A percentile compares a stretch with the other conserved stretches of the same genome.
Conservation (phyloP, 169 alveolate species). For the Babesia sp. region DNA sequence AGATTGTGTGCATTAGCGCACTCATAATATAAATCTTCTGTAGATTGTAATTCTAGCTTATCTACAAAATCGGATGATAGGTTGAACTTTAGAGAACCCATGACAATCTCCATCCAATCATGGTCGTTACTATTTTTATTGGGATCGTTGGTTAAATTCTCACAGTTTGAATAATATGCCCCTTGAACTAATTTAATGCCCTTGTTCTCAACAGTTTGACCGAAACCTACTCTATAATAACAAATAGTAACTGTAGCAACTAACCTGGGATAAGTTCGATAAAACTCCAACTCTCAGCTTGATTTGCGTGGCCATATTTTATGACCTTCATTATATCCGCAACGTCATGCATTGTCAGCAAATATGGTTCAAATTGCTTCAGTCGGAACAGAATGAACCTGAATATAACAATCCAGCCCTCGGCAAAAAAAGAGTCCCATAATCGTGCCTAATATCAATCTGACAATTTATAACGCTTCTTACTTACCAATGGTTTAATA, state of each 20-base stretch:
- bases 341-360: constrained; percentile 59
- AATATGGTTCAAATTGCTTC: constrained; percentile 57
- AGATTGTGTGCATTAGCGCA: constrained; percentile 12
- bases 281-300: constrained; percentile 56
- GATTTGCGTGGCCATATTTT: constrained; percentile 54
- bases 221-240: constrained; percentile 22
- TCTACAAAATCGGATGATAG: constrained; percentile 36
- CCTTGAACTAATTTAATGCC: constrained; percentile 36
- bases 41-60: constrained; percentile 40
- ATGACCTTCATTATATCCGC: constrained; percentile 71
- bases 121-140: constrained; percentile 40
- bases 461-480: background rate
- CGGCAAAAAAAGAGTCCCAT: constrained; percentile 81
- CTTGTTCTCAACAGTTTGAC: constrained; percentile 39
- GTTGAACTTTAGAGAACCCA: constrained; percentile 41
- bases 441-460: constrained; percentile 41
- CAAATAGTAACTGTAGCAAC: background rate
- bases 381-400: constrained; percentile 72
- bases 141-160: constrained; percentile 63
- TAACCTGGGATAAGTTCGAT: constrained; percentile 62
- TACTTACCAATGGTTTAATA: constrained; percentile 53
- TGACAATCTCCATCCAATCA: constrained; percentile 58
- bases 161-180: constrained; percentile 57
- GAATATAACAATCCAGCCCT: constrained; percentile 80
- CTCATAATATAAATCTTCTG: constrained; percentile 44